Evolutionary conservation across 345 rosid genomes (phyloP).

Genomic region (Stellera chamaejasme): DNA sequence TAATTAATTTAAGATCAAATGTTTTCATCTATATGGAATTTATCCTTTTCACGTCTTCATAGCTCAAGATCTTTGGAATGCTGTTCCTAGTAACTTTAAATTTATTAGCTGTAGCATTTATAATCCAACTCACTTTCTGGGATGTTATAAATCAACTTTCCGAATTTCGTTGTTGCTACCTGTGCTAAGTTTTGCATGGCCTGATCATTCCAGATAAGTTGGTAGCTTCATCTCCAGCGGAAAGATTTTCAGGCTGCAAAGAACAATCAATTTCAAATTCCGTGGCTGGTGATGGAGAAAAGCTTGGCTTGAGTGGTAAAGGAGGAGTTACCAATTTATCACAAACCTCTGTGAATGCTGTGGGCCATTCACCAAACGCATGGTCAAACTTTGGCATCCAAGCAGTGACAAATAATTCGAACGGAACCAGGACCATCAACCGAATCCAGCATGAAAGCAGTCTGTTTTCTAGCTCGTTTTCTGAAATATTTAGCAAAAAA

Average conservation of each 20-base stretch:
- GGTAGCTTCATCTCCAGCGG: slow-evolving; percentile 28
- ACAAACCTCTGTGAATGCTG: slow-evolving; percentile 29
- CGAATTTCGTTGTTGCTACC: not conserved
- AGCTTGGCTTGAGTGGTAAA: slow-evolving; percentile 22
- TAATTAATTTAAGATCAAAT: not conserved
- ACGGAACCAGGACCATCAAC: slow-evolving; percentile 25
- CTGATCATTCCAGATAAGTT: slow-evolving; percentile 14
- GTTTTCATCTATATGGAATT: no score
- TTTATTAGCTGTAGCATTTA: not conserved
- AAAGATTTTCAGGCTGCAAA: slow-evolving; percentile 14
- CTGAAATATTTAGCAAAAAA: slow-evolving; percentile 64
- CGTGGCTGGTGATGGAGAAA: slow-evolving; percentile 21
- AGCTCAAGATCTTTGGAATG: not conserved
- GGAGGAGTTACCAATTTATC: slow-evolving; percentile 31
- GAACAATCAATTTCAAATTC: slow-evolving; percentile 21
- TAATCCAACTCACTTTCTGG: not conserved
- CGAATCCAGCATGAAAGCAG: slow-evolving; percentile 65
- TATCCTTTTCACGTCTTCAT: not conserved
- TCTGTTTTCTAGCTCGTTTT: slow-evolving; percentile 86
- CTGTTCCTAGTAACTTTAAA: not conserved
- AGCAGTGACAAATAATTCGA: slow-evolving; percentile 20
- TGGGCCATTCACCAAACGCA: slow-evolving; percentile 24
- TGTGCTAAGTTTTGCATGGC: not conserved
- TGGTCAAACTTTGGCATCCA: slow-evolving; percentile 28
- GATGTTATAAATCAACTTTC: not conserved